Base-by-base conservation (phyloP, 805 yeast genomes). In the Maudiozyma turicensis region DNA sequence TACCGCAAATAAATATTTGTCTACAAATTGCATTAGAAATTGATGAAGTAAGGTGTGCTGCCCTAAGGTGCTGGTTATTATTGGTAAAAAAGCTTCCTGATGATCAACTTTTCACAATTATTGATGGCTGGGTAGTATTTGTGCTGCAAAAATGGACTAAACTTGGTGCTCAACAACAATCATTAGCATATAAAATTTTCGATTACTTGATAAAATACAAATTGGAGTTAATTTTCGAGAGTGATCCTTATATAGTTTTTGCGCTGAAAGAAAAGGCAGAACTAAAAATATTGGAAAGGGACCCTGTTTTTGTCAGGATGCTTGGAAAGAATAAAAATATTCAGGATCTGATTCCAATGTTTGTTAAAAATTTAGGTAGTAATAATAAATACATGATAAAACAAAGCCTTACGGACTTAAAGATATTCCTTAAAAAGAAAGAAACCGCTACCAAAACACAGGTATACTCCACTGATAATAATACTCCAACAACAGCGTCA, bases 1-100 rank as follows among this genome's bases (percentile, higher is more conserved):
- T 85, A 35, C 95, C 96, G 0, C 98, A 90, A 61, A 78, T 91
- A 5, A 83, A 87, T 51, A 84, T 95, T 1, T 85, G 95, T 57
- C 68, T 91, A 10, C 96, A 88, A 60, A 81, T 89, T 1, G 82
- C 91, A 0, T 65, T 90, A 26, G 89, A 82, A 39, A 76, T 75
- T 15, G 67, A 74, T 0, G 80, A 78, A 28, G 72, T 89, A 11
- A 82, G 82, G 51, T 68, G 69, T 13, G 75, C 76, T 39, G 78
- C 91, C 0, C 67, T 93, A 40, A 70, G 73, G 44, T 84, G 93
- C 48, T 82, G 96, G 84, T 72, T 73, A 46, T 70, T 73, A 1
- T 68, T 91, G 46, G 76, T 86, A 2, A 68, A 72, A 14, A 72
- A 71, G n/a, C 64, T 91, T 14, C 77, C 72, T 11, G 73, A 76